Evolutionary conservation across 345 rosid genomes (phyloP).

Genomic region (Eucalyptus curtisii): DNA sequence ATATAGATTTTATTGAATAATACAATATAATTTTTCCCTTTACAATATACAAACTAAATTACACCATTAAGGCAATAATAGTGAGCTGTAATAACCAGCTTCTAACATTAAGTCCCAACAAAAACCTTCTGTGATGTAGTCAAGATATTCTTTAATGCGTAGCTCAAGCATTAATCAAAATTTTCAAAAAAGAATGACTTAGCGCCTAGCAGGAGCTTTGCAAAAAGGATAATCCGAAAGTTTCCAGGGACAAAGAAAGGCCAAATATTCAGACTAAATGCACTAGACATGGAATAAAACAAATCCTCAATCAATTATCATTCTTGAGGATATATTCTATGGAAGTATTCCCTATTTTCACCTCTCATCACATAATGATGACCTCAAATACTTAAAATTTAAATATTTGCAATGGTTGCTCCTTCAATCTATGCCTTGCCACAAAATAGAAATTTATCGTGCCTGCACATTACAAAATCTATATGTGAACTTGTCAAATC

Average conservation of each 20-base stretch:
- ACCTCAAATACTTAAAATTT: background rate
- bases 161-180: background rate
- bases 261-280: background rate
- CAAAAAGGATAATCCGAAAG: background rate
- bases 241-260: background rate
- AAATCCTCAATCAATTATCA: background rate
- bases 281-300: background rate
- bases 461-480: background rate
- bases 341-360: background rate
- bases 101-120: background rate
- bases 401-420: background rate
- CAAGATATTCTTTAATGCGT: background rate
- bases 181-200: background rate
- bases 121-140: background rate
- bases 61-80: background rate
- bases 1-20: no score
- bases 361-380: background rate
- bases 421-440: background rate
- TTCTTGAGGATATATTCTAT: background rate
- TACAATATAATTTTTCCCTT: background rate
- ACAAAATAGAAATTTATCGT: background rate
- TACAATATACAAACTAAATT: background rate
- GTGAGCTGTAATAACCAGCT: background rate
- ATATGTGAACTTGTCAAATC: background rate
- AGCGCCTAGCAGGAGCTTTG: fast-evolving